Evolutionary conservation across 2,329 filamentous ascomycete species (phyloP), one percentile per base, ranked within the genome.

Genomic region (Fusarium sp.): DNA sequence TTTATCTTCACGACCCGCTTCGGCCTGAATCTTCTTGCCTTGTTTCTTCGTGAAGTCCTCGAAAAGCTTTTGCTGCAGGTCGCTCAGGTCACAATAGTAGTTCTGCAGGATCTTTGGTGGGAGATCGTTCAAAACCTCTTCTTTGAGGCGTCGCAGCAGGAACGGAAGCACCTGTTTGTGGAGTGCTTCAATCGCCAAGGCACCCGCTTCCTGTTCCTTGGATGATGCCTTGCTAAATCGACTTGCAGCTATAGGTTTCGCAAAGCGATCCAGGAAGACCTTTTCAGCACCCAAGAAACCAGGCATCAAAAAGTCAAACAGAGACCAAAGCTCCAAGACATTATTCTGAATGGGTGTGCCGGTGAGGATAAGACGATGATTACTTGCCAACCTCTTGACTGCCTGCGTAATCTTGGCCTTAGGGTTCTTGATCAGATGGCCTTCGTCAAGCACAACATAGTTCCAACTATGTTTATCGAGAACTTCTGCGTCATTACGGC

Each of bases 241-340:
- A 78, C 94, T 97, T 8, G 95, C 95, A 3, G 95, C 94, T 76
- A 98, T 98, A 4, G 95, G 95, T 82, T 97, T 97, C 14, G 95
- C 95, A 76, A 98, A 98, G 7, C 95, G 91, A 81, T 98, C 95
- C 73, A 97, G 87, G 84, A 98, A 98, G n/a, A 98, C 94, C 84
- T 97, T 97, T 70, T 91, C 95, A 1, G 95, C 94, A 36, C 96
- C 96, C 13, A 99, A 87, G 85, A 99, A 99, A 5, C 96, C 97
- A 7, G 97, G 96, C 96, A 99, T 99, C 68, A 99, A 86, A 84
- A 99, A 99, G 83, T 99, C 96, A 79, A 99, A 99, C 9, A 99
- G 87, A 1, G 95, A 98, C 95, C 95, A 99, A 8, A 99, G 86
- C 80, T 99, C 95, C 54, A 99, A 84, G 5, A 99, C 95, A 74